Base-by-base conservation (phyloP, 2,329 filamentous ascomycete species). In the Corinectria fuckeliana region DNA sequence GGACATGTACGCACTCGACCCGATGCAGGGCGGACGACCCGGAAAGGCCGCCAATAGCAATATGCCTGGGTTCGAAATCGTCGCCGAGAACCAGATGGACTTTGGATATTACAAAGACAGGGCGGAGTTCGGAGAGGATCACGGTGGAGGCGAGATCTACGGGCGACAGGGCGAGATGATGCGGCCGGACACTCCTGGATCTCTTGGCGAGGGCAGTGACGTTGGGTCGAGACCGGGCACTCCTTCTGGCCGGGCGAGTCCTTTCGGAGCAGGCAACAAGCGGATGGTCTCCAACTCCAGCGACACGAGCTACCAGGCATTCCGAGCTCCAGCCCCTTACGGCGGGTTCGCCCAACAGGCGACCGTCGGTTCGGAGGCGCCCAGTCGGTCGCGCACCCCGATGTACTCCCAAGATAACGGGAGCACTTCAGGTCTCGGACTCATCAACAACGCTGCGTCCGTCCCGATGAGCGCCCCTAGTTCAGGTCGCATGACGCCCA, bases 21-120 rank as follows among this genome's bases (percentile, higher is more conserved):
- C 85, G n/a, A 97, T 98, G 93, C 81, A 79, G 59, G 73, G 77
- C 3, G 78, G 78, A 18, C 80, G 78, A 56, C 78, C 81, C 1
- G 84, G 84, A 39, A 83, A 82, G 71, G 65, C 69, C 4, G 78
- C 73, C 11, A 61, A 72, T 57, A 64, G 72, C 47, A 64, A 70
- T 11, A 69, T 90, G 5, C 87, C 89, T 0, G 92, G 92, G 0
- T 97, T 97, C 75, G 94, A 98, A 76, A 88, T 96, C 58, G 93
- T 98, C 0, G 88, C 91, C 0, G 94, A 98, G 69, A 85, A 85
- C 54, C 88, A 92, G 48, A 88, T 97, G 75, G 93, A 97, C 74
- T 97, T 96, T 72, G 88, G 92, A 61, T 94, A 92, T 77, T 98
- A 89, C 82, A 97, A 96, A 77, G 90, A 97, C 75, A 85, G 92